Percentiles rank a stretch among this genome's conserved stretches.
Evolutionary conservation across 192 early-diverging fungal species (phyloP).

Genomic region (Coemansia nantahalensis): DNA sequence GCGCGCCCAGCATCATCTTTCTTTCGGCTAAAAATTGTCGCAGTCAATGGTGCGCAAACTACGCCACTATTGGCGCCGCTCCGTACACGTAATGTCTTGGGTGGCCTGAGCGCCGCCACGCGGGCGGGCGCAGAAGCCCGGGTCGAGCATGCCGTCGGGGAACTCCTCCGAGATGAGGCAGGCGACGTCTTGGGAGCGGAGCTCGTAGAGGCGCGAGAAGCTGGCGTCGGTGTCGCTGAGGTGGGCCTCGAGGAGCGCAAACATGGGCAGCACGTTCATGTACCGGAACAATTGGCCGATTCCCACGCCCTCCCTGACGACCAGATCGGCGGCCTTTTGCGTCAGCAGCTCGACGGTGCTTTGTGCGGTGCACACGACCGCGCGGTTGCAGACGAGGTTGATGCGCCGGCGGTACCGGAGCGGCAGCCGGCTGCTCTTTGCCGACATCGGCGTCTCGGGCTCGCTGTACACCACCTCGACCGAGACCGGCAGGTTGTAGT

Average conservation of each 20-base stretch:
- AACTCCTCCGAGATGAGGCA: conserved; percentile 45
- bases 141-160: conserved; percentile 48
- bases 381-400: conserved; percentile 50
- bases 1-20: too few species aligned
- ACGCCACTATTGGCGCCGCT: too few species aligned
- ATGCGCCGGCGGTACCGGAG: conserved; percentile 44
- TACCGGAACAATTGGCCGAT: conserved; percentile 56
- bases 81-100: too few species aligned
- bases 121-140: conserved; percentile 31
- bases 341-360: conserved; percentile 47
- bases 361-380: conserved; percentile 41
- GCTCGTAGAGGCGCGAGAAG: conserved; percentile 47
- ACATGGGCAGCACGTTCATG: conserved; percentile 50
- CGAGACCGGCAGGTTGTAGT: conserved; percentile 54
- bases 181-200: conserved; percentile 42
- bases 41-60: too few species aligned
- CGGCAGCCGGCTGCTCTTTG: conserved; percentile 17
- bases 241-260: conserved; percentile 36
- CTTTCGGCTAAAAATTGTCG: too few species aligned
- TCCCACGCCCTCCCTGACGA: conserved; percentile 47
- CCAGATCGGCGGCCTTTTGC: conserved; percentile 38
- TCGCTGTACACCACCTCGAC: conserved; percentile 47
- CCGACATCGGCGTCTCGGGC: conserved; percentile 12
- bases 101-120: not conserved
- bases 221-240: conserved; percentile 46